Base-by-base conservation (phyloP, 2,329 filamentous ascomycete genomes). In the Aspergillus floridensis region DNA sequence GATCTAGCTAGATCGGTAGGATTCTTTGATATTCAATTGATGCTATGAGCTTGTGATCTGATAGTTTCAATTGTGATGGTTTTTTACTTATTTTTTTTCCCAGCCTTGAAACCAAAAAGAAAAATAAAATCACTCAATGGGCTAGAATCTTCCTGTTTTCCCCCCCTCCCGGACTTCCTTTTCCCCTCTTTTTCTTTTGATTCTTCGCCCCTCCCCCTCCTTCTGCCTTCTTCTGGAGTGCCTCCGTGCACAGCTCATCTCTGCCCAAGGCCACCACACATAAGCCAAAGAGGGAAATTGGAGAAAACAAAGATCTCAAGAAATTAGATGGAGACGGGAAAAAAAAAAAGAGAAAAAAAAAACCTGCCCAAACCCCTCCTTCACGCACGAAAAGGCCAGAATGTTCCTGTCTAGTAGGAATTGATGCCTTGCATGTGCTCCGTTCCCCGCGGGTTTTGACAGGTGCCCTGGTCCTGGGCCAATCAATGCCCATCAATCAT, bases 401-500 rank as follows among this genome's bases (percentile, higher is more conserved):
- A 65, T 59, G 57, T 63, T 63, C 62, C 58, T 61, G 48, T 50
- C 32, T 35, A 35, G 32, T 16, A 35, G 53, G 41, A 14, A 16
- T 3, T 29, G 6, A 19, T 44, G 38, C 35, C 50, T 48, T 54
- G 52, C 50, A 60, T 56, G 59, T 63, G 53, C 53, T 53, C 54
- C 31, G 21, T 46, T 24, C 58, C 48, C 29, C 26, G 38, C 38
- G 49, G 50, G 41, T 21, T 44, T 54, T 41, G 21, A 29, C 52
- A 44, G 38, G 26, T 59, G 61, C 49, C 52, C 58, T 53, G 53
- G 57, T 21, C 62, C 64, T 53, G 51, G 57, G 21, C 64, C 64
- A 65, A 66, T 66, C 59, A 59, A 49, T 66, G n/a, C 62, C 64
- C 64, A 66, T 66, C 59, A 59, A 49, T 66, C 59, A 59, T 49